A percentile compares a stretch with the other conserved stretches of the same genome.
These are phyloP conservation scores for Aureobasidium sp. DNA, from an alignment of 2,329 filamentous ascomycete genomes.

Conservation along the genomic window DNA sequence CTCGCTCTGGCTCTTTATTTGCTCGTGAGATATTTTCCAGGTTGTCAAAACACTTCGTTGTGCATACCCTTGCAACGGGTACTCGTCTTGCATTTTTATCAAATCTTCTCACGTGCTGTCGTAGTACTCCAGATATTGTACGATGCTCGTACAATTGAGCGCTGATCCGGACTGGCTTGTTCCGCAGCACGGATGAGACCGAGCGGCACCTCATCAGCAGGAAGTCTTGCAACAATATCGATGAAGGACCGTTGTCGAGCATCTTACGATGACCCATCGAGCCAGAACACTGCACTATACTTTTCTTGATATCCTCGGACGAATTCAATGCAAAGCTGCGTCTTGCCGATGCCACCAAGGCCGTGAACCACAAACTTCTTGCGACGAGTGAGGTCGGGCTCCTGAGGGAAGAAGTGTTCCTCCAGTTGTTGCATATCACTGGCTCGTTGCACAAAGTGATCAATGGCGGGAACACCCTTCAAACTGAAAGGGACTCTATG, in stretches of 20 bases:
- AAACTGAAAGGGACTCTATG: neutral
- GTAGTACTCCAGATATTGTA: neutral
- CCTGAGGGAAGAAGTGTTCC: neutral
- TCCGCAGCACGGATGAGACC: too few relatives aligned
- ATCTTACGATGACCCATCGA: too few relatives aligned
- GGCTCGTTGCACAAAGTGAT: neutral
- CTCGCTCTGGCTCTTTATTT: conserved; percentile 22
- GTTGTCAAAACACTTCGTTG: conserved; percentile 24
- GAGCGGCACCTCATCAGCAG: too few relatives aligned
- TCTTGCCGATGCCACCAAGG: too few relatives aligned
- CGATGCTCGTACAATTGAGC: neutral
- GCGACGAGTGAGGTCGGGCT: too few relatives aligned
- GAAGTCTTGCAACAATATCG: too few relatives aligned
- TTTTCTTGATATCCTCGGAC: too few relatives aligned
- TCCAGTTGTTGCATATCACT: neutral
- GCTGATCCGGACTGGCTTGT: too few relatives aligned
- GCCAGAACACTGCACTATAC: too few relatives aligned
- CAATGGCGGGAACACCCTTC: neutral
- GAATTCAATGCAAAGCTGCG: too few relatives aligned
- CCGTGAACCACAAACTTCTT: too few relatives aligned
- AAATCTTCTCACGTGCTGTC: neutral
- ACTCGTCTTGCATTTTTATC: neutral
- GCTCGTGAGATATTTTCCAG: conserved; percentile 29
- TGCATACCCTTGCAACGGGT: neutral
- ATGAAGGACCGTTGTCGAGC: too few relatives aligned